These are phyloP conservation scores for Cinnamomum chago DNA, from an alignment of 164 flowering plant species.

Conservation along the genomic window DNA sequence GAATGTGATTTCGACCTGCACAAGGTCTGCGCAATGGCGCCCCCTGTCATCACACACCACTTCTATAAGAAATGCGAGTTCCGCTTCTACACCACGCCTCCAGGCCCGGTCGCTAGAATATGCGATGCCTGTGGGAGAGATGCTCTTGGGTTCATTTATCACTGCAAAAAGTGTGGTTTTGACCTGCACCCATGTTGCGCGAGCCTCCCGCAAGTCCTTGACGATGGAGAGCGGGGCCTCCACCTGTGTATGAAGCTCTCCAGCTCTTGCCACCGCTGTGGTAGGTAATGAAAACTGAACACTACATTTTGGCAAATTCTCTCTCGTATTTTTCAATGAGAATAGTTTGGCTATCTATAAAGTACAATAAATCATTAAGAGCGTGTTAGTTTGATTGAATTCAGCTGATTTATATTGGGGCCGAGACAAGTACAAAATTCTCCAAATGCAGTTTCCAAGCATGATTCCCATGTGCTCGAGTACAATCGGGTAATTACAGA, in stretches of 20 bases:
- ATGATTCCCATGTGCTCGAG: no score
- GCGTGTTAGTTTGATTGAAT: no score
- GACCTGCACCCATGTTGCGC: conserved; percentile 72
- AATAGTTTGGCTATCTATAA: no score
- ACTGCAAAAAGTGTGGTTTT: conserved; percentile 50
- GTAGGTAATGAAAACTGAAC: conserved; percentile 6
- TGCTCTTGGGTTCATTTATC: conserved; percentile 46
- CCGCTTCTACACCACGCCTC: conserved; percentile 32
- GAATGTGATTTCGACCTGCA: conserved; percentile 52
- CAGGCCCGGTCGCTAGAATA: conserved; percentile 30
- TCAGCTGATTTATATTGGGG: no score
- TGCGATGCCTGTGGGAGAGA: conserved; percentile 53
- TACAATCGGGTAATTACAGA: no score
- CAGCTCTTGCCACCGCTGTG: conserved; percentile 42
- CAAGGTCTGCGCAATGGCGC: conserved; percentile 42
- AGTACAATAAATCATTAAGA: no score
- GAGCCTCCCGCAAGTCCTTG: conserved; percentile 41
- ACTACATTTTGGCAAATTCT: no score
- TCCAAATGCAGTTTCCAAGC: no score
- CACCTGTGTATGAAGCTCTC: conserved; percentile 37
- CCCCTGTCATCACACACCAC: conserved; percentile 34
- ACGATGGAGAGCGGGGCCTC: conserved; percentile 46
- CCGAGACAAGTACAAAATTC: no score
- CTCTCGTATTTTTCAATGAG: no score
- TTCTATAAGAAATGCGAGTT: conserved; percentile 54